Percentiles rank a stretch among this genome's conserved stretches.
These are phyloP conservation scores for Pseudogymnoascus sp. DNA, from an alignment of 2,329 filamentous ascomycete species.

Conservation along the genomic window DNA sequence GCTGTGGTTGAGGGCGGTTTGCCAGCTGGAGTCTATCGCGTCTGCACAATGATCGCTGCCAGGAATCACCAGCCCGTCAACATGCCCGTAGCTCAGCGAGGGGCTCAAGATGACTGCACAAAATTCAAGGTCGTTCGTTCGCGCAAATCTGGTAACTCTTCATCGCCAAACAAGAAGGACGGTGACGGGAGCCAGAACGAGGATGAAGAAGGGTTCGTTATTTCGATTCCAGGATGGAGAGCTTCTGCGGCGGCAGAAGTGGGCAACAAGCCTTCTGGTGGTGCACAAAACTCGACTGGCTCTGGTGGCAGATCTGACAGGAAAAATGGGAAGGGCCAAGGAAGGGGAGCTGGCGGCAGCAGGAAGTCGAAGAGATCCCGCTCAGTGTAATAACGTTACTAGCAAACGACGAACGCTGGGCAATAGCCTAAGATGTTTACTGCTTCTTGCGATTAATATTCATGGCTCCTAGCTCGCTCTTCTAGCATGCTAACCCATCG, in stretches of 20 bases:
- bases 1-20: constrained; percentile 33
- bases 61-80: constrained; percentile 36
- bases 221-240: not conserved
- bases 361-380: no score
- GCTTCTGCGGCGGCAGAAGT: not conserved
- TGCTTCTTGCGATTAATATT: no score
- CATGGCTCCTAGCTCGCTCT: no score
- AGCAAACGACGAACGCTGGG: no score
- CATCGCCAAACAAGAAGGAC: not conserved
- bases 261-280: constrained; percentile 13
- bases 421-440: no score
- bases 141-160: constrained; percentile 16
- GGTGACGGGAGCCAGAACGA: not conserved
- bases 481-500: no score
- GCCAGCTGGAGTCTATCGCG: constrained; percentile 34
- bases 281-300: not conserved
- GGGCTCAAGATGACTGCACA: constrained; percentile 36
- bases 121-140: constrained; percentile 33
- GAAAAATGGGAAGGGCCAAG: no score
- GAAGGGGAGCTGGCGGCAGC: no score
- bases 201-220: not conserved
- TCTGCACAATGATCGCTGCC: constrained; percentile 36
- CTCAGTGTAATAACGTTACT: no score
- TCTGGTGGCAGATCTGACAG: no score
- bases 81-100: constrained; percentile 38